These are phyloP conservation scores for Hyaloperonospora brassicae DNA, from an alignment of 352 stramenopile genomes.

Conservation along the genomic window DNA sequence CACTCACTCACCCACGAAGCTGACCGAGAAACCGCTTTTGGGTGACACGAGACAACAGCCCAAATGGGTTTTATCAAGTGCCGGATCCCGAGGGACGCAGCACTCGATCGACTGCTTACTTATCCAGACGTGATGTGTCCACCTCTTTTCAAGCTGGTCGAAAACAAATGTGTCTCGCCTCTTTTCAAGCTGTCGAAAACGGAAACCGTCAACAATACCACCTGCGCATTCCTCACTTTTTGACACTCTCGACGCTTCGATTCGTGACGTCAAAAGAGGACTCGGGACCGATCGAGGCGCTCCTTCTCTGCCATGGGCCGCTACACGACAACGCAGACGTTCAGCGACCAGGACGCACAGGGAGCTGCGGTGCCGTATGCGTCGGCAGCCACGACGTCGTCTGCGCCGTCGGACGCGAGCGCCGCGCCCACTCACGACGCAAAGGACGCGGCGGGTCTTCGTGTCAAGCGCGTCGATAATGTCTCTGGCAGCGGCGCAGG, in stretches of 20 bases:
- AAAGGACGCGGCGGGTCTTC: conserved; percentile 28
- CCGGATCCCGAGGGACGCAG: too few species aligned
- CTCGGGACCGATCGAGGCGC: neutral
- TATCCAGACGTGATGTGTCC: neutral
- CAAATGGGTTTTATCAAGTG: too few species aligned
- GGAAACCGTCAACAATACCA: too few species aligned
- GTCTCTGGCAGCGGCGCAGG: conserved; percentile 91
- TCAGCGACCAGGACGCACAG: conserved; percentile 72
- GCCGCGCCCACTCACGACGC: conserved; percentile 3
- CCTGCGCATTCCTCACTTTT: too few species aligned
- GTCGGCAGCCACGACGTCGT: neutral
- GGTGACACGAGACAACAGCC: too few species aligned
- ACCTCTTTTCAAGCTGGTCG: neutral
- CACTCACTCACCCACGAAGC: neutral
- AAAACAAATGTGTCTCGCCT: neutral
- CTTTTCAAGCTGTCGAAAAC: neutral
- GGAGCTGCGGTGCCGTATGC: conserved; percentile 58
- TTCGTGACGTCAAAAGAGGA: neutral
- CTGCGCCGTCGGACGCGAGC: neutral
- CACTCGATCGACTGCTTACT: too few species aligned
- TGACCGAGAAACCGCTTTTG: too few species aligned
- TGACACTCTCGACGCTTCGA: too few species aligned
- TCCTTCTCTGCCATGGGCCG: conserved; percentile 35
- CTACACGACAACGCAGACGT: conserved; percentile 82
- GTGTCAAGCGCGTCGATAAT: conserved; percentile 87